Base-by-base conservation (phyloP, 2,329 filamentous ascomycete species). In the Aspergillus pseudotamarii region DNA sequence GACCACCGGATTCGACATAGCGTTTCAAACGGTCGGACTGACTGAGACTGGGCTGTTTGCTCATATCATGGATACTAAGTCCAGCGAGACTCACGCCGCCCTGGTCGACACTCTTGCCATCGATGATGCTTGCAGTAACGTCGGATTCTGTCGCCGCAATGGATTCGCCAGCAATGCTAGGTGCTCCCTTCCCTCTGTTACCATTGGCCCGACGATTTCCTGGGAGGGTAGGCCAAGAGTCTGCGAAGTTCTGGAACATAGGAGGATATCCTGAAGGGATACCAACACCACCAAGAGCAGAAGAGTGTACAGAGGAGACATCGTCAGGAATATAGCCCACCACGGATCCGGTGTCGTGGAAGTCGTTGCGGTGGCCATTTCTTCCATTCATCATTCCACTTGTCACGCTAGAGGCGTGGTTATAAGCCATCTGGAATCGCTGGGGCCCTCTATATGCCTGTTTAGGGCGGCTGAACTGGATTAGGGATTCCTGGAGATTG, bases 261-360 rank as follows among this genome's bases (percentile, higher is more conserved):
- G 92, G 91, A 19, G 95, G 95, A 76, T 94, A 98, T 28, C 93
- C 92, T 55, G 90, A 89, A 59, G 89, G 85, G 34, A 96, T 84
- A n/a, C 90, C 91, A 41, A 91, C 91, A 43, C 93, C 93, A 60
- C 93, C 93, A 58, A 98, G 87, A 1, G 93, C 90, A 51, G 93
- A 97, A 55, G 93, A 94, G 78, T 98, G 94, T 53, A 99, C 91
- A 2, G 94, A 97, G 10, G 94, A 98, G 46, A 97, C 93, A 77
- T 99, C 95, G 72, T 99, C 95, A 2, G 94, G 93, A 64, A 99
- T 97, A 76, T 96, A 98, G 19, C 94, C 95, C 71, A 97, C 85
- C 75, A 97, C 91, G 3, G 94, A 98, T 50, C 92, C 91, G 21
- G 91, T 88, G 73, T 97, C 94, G 54, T 85, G 85, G 69, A 85